Base-by-base conservation (phyloP, 1,284 basidiomycete species). In the Psilocybe mexicana region DNA sequence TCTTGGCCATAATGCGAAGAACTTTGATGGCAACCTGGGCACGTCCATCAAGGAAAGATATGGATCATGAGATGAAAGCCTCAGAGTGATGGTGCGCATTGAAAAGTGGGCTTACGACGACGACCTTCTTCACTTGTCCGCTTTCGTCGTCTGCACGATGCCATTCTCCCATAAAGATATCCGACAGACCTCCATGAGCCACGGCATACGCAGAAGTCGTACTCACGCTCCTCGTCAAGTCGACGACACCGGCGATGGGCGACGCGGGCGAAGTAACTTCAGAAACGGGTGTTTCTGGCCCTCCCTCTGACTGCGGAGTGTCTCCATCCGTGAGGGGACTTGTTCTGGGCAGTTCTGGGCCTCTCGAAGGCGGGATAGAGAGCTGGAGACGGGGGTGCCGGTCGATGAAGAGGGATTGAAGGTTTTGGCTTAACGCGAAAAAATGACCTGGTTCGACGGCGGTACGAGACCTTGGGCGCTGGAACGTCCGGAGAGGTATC, bases 11-110 rank as follows among this genome's bases (percentile, higher is more conserved):
- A 6, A 69, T 65, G 8, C 72, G 65, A 49, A 74, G 60, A 8
- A 72, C 59, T 59, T 74, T 74, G 43, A 74, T 62, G 8, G 72
- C 72, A 33, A 74, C 72, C 72, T 74, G 47, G 40, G 12, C 14
- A n/a, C 23, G 44, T 33, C 35, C 35, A 12, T 18, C 18, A 36
- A n/a, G n/a, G 38, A 1, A 40, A 40, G 6, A 36, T 12, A 6
- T 12, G 12, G 38, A n/a, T 12, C 10, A 3, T 40, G 7, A 40
- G 38, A 40, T n/a, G 38, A 40, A 40, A 40, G 4, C 35, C 14
- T 40, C 7, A 40, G 7, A 11, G 38, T n/a, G 38, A n/a, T 40
- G 10, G 46, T 8, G 30, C 30, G 28, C 46, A 30, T 3, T 25
- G 28, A 26, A 47, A 12, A n/a, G 7, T 10, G 10, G n/a, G 46